Conservation (phyloP, 106 monocot genomes). For the Acanthochlamys bracteata region DNA sequence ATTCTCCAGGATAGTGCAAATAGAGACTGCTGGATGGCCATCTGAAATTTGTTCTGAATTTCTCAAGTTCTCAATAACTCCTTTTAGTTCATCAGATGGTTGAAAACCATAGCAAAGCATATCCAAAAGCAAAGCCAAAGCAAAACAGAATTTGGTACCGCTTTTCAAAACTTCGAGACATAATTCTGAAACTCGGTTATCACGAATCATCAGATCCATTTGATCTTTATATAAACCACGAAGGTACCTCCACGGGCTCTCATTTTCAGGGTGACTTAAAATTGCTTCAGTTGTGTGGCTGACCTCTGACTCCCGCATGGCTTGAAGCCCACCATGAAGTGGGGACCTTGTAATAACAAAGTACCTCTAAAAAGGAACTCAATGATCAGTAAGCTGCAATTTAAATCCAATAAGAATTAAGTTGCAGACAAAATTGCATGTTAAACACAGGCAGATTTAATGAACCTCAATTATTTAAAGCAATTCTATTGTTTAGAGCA, state of each 20-base stretch:
- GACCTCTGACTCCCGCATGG: constrained; percentile 69
- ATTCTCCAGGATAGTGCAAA: constrained; percentile 63
- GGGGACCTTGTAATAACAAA: constrained; percentile 89
- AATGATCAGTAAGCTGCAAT: not conserved
- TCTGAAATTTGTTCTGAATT: constrained; percentile 12
- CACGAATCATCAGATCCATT: constrained; percentile 29
- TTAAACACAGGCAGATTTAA: no score
- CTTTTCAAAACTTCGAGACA: constrained; percentile 59
- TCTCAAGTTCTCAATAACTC: constrained; percentile 25
- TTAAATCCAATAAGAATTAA: no score
- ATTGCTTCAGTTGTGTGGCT: constrained; percentile 51
- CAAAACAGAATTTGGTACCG: constrained; percentile 24
- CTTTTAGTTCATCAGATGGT: constrained; percentile 42
- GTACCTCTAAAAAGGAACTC: constrained; percentile 48
- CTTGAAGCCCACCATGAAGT: constrained; percentile 53
- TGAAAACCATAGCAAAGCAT: constrained; percentile 58
- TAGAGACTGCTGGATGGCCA: constrained; percentile 20
- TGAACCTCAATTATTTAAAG: no score
- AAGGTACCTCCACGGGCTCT: constrained; percentile 97
- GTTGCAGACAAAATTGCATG: no score
- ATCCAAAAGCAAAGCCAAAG: constrained; percentile 70
- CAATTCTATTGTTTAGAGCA: no score
- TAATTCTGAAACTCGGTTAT: constrained; percentile 34
- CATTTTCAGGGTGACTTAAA: constrained; percentile 63
- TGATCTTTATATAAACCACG: constrained; percentile 70